Conservation (phyloP, 208 protist genomes). For the Zelonia costaricensis region DNA sequence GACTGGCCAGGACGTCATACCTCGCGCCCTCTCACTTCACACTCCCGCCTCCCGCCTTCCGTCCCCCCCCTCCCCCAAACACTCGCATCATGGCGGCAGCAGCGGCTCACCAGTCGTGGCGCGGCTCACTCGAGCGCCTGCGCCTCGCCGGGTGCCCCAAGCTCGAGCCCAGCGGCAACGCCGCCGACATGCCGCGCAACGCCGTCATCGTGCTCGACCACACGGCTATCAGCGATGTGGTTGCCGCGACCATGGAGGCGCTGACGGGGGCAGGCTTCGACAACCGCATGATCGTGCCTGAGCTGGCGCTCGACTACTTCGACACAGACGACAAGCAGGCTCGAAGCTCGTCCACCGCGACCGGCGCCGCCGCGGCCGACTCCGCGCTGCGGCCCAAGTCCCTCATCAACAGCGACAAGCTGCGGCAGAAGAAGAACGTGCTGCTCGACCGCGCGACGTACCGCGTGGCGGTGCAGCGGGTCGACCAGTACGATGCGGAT, state of each 20-base stretch:
- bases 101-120: neutral
- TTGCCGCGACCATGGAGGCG: constrained; percentile 19
- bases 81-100: neutral
- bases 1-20: too few species aligned
- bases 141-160: constrained; percentile 4
- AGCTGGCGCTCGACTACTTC: constrained; percentile 32
- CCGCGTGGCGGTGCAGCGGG: constrained; percentile 24
- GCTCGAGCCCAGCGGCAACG: neutral
- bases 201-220: constrained; percentile 25
- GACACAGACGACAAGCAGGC: constrained; percentile 18
- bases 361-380: neutral
- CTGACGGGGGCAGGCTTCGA: constrained; percentile 13
- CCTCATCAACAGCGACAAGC: constrained; percentile 15
- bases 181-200: constrained; percentile 6
- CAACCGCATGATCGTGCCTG: constrained; percentile 16
- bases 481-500: constrained; percentile 25
- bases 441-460: constrained; percentile 4
- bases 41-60: neutral
- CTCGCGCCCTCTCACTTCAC: too few species aligned
- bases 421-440: constrained; percentile 16
- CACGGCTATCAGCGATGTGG: constrained; percentile 6
- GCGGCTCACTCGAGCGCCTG: neutral
- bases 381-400: constrained; percentile 12
- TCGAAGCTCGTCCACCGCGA: neutral
- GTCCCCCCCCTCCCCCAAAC: neutral